A percentile compares a stretch with the other conserved stretches of the same genome.
Conservation (phyloP, 257 asterid genomes). For the Solanum etuberosum region DNA sequence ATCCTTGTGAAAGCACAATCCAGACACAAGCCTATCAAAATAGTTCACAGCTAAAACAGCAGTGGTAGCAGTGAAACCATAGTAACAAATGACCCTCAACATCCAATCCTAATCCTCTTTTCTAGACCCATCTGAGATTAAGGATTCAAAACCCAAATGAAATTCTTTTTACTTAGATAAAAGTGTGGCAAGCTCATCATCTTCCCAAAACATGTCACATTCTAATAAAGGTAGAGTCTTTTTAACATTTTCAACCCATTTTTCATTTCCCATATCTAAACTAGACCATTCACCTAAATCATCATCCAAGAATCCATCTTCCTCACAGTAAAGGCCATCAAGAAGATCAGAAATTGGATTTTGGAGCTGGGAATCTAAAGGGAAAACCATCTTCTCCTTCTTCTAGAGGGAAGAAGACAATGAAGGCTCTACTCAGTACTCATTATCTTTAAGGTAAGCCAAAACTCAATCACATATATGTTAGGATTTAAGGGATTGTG, state of each 20-base stretch:
- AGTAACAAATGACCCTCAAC: conserved; percentile 42
- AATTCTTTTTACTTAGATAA: conserved; percentile 47
- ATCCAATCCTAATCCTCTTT: conserved; percentile 63
- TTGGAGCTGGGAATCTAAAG: conserved; percentile 31
- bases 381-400: conserved; percentile 37
- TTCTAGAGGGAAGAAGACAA: conserved; percentile 60
- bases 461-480: conserved; percentile 19
- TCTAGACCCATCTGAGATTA: conserved; percentile 40
- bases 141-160: not conserved
- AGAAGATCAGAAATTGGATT: conserved; percentile 31
- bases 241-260: conserved; percentile 4
- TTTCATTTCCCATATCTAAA: conserved; percentile 11
- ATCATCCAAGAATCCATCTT: conserved; percentile 50
- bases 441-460: conserved; percentile 45
- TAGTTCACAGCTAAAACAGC: not conserved
- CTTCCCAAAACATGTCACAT: conserved; percentile 79
- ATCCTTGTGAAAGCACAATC: no score
- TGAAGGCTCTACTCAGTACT: conserved; percentile 54
- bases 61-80: conserved; percentile 50
- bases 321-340: conserved; percentile 71
- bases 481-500: no score
- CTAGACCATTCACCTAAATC: conserved; percentile 17
- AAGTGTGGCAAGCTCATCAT: conserved; percentile 53
- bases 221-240: conserved; percentile 28
- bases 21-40: no score